Evolutionary conservation across 495 filamentous ascomycete species (phyloP).

Genomic region (Penicillium waksmanii): DNA sequence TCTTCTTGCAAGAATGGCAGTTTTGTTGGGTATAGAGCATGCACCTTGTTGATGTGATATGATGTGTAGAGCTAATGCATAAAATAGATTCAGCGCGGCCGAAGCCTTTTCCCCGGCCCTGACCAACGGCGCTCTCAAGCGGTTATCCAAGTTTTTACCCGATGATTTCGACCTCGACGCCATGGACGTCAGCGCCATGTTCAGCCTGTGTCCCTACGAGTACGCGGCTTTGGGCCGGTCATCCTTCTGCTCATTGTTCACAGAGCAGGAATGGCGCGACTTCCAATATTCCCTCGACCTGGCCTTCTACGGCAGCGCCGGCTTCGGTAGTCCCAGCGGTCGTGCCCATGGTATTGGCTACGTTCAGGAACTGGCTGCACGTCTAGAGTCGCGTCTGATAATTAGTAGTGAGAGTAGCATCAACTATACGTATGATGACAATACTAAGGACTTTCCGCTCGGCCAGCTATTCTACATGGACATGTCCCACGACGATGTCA

Average conservation of each 20-base stretch:
- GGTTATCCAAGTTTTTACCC: no score
- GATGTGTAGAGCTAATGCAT: no score
- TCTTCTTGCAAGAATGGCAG: no score
- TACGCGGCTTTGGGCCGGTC: conserved; percentile 31
- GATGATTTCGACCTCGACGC: no score
- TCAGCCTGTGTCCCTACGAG: conserved; percentile 36
- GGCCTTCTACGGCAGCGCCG: conserved; percentile 59
- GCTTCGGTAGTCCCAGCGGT: conserved; percentile 62
- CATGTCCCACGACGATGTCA: conserved; percentile 46
- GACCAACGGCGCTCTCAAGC: no score
- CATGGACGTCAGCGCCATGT: no score
- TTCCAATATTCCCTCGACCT: conserved; percentile 63
- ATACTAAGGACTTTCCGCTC: conserved; percentile 49
- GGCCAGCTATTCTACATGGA: conserved; percentile 55
- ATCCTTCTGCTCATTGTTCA: conserved; percentile 58
- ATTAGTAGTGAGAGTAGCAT: conserved; percentile 53
- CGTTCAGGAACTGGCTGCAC: conserved; percentile 62
- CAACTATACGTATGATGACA: conserved; percentile 58
- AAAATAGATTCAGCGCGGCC: no score
- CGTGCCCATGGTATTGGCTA: conserved; percentile 67
- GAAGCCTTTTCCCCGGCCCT: no score
- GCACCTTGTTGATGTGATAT: no score
- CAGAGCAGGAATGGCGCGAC: conserved; percentile 58
- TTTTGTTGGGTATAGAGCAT: no score
- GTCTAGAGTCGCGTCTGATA: conserved; percentile 56